A percentile compares a stretch with the other conserved stretches of the same genome.
Conservation (phyloP, 2,329 filamentous ascomycete genomes). For the Aspergillus versicolor region DNA sequence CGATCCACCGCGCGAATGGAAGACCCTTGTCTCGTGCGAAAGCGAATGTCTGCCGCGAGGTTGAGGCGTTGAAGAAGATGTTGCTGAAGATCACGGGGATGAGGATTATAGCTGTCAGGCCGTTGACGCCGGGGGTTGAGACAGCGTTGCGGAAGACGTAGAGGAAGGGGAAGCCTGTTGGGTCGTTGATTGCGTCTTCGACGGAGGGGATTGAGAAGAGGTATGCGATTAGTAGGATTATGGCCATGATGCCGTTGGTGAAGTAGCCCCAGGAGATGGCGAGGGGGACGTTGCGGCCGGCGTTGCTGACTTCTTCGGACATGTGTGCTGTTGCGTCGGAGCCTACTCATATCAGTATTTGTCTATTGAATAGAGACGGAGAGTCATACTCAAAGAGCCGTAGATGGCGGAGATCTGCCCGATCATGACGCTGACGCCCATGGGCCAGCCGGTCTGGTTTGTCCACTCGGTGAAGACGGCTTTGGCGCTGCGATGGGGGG, state of each 20-base stretch:
- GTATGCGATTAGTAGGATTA: conserved; percentile 46
- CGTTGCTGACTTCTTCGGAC: conserved; percentile 51
- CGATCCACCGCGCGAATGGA: conserved; percentile 42
- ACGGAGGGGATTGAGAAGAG: conserved; percentile 39
- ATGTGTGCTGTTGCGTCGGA: conserved; percentile 37
- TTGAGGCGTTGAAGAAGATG: conserved; percentile 41
- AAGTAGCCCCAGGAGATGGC: conserved; percentile 48
- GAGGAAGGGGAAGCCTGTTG: conserved; percentile 48
- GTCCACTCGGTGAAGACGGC: conserved; percentile 39
- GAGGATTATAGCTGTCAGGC: conserved; percentile 42
- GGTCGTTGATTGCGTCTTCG: conserved; percentile 36
- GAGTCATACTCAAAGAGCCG: conserved; percentile 22
- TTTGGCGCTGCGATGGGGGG: conserved; percentile 26
- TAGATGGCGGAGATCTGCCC: conserved; percentile 37
- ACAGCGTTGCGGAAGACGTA: conserved; percentile 44
- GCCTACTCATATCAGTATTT: conserved; percentile 19
- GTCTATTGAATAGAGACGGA: neutral
- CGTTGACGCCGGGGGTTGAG: conserved; percentile 26
- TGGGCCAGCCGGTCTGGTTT: conserved; percentile 42
- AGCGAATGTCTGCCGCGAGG: conserved; percentile 42
- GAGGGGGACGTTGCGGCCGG: conserved; percentile 45
- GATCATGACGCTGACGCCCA: conserved; percentile 36
- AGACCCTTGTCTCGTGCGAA: conserved; percentile 47
- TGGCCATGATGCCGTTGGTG: conserved; percentile 45
- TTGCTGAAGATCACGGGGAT: conserved; percentile 40